A percentile compares a stretch with the other conserved stretches of the same genome.
Conservation (phyloP, 2,329 filamentous ascomycete genomes). For the Monilinia aucupariae region DNA sequence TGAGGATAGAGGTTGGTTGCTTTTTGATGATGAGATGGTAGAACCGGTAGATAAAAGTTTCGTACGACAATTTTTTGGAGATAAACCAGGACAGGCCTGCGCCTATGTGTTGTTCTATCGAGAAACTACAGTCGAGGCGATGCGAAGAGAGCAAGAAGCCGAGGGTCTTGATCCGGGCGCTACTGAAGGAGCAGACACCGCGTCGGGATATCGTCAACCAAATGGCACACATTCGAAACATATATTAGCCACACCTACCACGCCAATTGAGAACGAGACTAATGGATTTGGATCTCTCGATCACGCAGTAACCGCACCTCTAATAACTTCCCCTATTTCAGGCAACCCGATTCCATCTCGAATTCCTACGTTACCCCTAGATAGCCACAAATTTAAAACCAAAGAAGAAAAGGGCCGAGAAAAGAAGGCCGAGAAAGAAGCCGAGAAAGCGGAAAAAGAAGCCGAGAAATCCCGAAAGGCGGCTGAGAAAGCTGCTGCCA, state of each 20-base stretch:
- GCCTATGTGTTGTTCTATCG: constrained; percentile 98
- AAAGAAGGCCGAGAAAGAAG: constrained; percentile 61
- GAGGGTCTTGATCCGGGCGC: constrained; percentile 61
- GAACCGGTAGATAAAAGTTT: constrained; percentile 96
- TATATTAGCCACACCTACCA: constrained; percentile 43
- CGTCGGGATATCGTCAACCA: constrained; percentile 43
- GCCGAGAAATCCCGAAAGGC: constrained; percentile 41
- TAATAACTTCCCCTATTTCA: constrained; percentile 24
- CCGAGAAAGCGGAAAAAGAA: constrained; percentile 46
- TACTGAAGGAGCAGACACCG: constrained; percentile 53
- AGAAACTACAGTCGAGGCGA: constrained; percentile 69
- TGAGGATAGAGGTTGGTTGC: constrained; percentile 86
- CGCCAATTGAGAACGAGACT: constrained; percentile 43
- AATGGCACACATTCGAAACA: constrained; percentile 44
- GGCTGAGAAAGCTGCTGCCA: constrained; percentile 40
- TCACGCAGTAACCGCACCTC: constrained; percentile 61
- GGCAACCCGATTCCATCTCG: constrained; percentile 34
- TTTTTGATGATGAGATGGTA: constrained; percentile 98
- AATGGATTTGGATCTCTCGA: constrained; percentile 55
- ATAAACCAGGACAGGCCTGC: constrained; percentile 83
- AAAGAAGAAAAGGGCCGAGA: constrained; percentile 61
- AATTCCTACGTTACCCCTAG: constrained; percentile 33
- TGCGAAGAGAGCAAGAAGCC: constrained; percentile 72
- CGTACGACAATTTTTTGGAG: constrained; percentile 94
- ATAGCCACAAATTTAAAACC: constrained; percentile 35